A percentile compares a stretch with the other conserved stretches of the same genome.
Evolutionary conservation across 176 grass and related monocot genomes (phyloP).

Genomic region (Triticum turgidum): DNA sequence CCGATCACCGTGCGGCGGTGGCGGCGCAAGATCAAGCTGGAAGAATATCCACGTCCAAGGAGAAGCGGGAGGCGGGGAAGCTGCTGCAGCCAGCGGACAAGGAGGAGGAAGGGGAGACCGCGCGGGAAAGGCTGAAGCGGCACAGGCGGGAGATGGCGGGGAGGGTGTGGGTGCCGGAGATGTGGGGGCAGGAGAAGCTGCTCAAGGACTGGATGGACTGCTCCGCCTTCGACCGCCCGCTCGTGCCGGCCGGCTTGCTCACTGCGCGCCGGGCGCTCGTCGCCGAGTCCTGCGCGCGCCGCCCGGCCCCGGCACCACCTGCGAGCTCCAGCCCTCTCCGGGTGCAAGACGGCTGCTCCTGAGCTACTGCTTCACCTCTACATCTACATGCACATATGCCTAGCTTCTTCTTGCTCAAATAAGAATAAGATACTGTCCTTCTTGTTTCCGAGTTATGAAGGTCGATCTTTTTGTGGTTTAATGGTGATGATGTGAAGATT

Average conservation of each 20-base stretch:
- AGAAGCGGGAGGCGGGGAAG: neutral
- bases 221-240: conserved; percentile 53
- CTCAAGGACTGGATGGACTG: conserved; percentile 68
- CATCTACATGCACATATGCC: neutral
- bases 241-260: conserved; percentile 42
- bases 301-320: neutral
- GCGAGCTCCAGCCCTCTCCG: conserved; percentile 32
- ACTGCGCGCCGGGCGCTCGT: conserved; percentile 53
- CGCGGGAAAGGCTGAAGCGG: conserved; percentile 56
- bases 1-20: neutral
- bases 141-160: conserved; percentile 62
- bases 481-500: conserved; percentile 30
- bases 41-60: neutral
- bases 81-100: neutral
- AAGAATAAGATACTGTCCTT: conserved; percentile 40
- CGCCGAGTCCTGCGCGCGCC: conserved; percentile 44
- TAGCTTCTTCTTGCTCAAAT: conserved; percentile 32
- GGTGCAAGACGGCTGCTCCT: conserved; percentile 41
- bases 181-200: conserved; percentile 68
- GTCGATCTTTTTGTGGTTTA: neutral
- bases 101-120: conserved; percentile 28
- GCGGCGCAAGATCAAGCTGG: neutral
- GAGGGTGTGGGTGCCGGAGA: conserved; percentile 62
- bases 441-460: conserved; percentile 38
- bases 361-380: neutral